Base-by-base conservation (phyloP, 129 eudicot species). In the Chrysanthemum makinoi region DNA sequence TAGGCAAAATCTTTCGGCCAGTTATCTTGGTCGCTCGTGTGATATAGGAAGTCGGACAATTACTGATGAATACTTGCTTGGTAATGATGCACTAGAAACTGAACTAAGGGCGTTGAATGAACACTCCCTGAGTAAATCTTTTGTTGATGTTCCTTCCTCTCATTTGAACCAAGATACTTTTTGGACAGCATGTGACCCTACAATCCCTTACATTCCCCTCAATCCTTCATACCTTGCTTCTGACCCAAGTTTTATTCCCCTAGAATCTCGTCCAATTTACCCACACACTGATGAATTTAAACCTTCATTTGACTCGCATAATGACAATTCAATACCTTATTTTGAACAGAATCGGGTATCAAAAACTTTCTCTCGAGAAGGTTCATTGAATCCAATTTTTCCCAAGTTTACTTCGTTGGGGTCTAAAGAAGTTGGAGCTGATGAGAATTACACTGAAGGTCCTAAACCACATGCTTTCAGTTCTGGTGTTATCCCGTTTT, bases 131-230 rank as follows among this genome's bases (percentile, higher is more conserved):
- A 55, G 33, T 12, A 60, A 35, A 28, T 28, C 33, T 63, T 3
- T 54, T 26, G 43, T 18, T 66, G 35, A 70, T 77, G 79, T 57
- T 44, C 4, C 44, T 26, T 53, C 59, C 28, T 43, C 62, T 65
- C 75, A 51, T n/a, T 17, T 66, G 48, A 46, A 58, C 20, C 73
- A 46, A 57, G 59, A 16, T 47, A 15, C 76, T 55, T 58, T 46
- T 54, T 68, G 75, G 47, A 70, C 47, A 44, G 59, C 60, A 64
- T 61, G 71, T 61, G 81, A 79, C 72, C 58, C 85, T 50, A 39
- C 76, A 56, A 28, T 61, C 69, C 80, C 86, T 17, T 78, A 72
- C 52, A 8, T 64, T 26, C 24, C 17, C 6, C 59, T 15, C 57
- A 69, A 59, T 73, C 66, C 65, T 68, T 67, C 80, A 9, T 47